Evolutionary conservation across 176 grass and related monocot species (phyloP), one percentile per base, ranked within the genome.

Genomic region (Neostapfia colusana): DNA sequence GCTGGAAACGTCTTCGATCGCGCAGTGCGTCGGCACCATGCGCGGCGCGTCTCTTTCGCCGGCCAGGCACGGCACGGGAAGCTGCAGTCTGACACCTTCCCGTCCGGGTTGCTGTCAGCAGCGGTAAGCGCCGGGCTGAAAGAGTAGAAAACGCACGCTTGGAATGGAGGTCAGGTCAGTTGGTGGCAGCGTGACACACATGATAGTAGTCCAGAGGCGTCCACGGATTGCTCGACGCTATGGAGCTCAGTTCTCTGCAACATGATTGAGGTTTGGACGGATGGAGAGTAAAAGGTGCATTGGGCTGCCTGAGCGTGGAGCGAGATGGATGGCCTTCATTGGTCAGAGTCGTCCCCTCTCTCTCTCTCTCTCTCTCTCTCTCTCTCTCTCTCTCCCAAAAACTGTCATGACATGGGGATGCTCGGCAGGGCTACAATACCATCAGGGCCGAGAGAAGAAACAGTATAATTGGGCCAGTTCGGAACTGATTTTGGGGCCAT

Each of bases 1-100:
- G 26, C 14, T 26, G 79, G 49, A 11, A 20, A 13, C 59, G 58
- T 69, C 42, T 42, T 15, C 40, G 20, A 5, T 50, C 48, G 45
- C 42, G 78, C 55, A 38, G 67, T 65, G 59, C 74, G 44, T 36
- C 31, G 10, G 41, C 67, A 37, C 42, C 67, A 80, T 20, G 56
- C 54, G 42, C 10, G 10, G 51, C 56, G 39, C 48, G 18, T 57
- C 49, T 42, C 24, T 67, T 74, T 67, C 81, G 27, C 20, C 72
- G 14, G 38, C 70, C 37, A 1, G 45, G 13, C 66, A 63, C 54
- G 20, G 6, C 43, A 2, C 12, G 9, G 13, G 46, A 59, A 61
- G 45, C 41, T 61, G 78, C 66, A 0, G 55, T 48, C 27, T 34
- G 66, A 42, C 50, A 67, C 25, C 63, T 20, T 65, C 59, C 65